Percentiles rank a stretch among this genome's conserved stretches.
Conservation (phyloP, 2,329 filamentous ascomycete genomes). For the Elsinoe necatrix region DNA sequence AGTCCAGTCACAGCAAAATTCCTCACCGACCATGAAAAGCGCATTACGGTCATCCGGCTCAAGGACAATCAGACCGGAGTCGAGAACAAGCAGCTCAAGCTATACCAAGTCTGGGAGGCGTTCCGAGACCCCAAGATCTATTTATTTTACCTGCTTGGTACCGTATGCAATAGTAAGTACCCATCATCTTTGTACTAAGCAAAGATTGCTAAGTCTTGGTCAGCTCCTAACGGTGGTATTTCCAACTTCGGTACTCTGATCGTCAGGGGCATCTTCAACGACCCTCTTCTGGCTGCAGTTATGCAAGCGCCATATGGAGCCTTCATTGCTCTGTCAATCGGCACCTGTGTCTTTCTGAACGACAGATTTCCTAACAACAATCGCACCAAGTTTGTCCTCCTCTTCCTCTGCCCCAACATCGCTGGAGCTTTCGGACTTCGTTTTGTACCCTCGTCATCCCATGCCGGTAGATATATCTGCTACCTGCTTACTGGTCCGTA, state of each 20-base stretch:
- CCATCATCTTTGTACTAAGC: background rate
- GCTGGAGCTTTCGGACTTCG: constrained; percentile 51
- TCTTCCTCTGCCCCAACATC: constrained; percentile 49
- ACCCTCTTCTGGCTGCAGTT: constrained; percentile 43
- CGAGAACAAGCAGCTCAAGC: constrained; percentile 48
- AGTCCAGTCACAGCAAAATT: constrained; percentile 47
- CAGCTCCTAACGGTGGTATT: constrained; percentile 38
- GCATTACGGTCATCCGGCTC: constrained; percentile 46
- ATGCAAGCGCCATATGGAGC: constrained; percentile 44
- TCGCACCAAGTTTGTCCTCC: constrained; percentile 19
- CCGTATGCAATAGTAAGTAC: constrained; percentile 43
- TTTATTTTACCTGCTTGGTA: constrained; percentile 44
- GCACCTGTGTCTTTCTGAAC: constrained; percentile 40
- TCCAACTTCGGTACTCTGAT: constrained; percentile 50
- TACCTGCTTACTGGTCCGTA: constrained; percentile 50
- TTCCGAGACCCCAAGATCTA: constrained; percentile 50
- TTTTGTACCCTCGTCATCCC: constrained; percentile 43
- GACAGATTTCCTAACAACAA: constrained; percentile 27
- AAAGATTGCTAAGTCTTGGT: background rate
- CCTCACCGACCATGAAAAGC: constrained; percentile 42
- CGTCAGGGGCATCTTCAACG: constrained; percentile 48
- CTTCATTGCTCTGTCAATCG: constrained; percentile 42
- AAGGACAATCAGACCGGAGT: constrained; percentile 50
- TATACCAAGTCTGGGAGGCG: constrained; percentile 46
- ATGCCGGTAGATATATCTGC: constrained; percentile 49